Conservation (phyloP, 441 rosid genomes). For the Populus hybrid region DNA sequence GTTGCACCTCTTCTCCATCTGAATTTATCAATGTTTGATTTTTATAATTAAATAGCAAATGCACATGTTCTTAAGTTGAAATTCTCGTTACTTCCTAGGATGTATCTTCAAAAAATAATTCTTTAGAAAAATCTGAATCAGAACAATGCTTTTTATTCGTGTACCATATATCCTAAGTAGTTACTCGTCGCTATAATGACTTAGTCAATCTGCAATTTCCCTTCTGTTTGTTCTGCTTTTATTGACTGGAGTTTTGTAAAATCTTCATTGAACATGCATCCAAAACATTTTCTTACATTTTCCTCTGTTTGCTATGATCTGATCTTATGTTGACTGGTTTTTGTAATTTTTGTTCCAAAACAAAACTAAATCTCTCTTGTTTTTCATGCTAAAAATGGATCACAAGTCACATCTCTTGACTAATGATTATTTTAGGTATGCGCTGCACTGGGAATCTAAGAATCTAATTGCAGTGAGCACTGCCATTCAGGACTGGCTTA, state of each 20-base stretch:
- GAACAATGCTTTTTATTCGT: not conserved
- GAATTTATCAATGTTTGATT: conserved; percentile 2
- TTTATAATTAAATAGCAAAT: not conserved
- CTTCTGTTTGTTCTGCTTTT: not conserved
- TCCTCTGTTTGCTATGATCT: not conserved
- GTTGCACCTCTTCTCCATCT: conserved; percentile 5
- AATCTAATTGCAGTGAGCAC: conserved; percentile 88
- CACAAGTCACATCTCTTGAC: not conserved
- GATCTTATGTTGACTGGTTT: not conserved
- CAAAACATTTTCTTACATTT: not conserved
- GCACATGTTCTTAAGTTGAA: not conserved
- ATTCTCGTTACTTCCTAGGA: not conserved
- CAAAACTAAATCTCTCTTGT: not conserved
- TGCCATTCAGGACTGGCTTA: conserved; percentile 93
- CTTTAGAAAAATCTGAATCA: not conserved
- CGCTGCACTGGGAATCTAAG: conserved; percentile 86
- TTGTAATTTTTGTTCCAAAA: not conserved
- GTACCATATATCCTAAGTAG: not conserved
- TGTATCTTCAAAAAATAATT: not conserved
- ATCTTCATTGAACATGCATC: not conserved
- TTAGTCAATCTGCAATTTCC: not conserved
- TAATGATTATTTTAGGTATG: conserved; percentile 53
- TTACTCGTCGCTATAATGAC: not conserved
- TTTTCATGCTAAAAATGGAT: conserved; percentile 6
- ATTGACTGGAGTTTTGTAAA: not conserved